phyloP scores from a whole-genome alignment of 768 basidiomycete species.

The Amyloporia xantha region DNA sequence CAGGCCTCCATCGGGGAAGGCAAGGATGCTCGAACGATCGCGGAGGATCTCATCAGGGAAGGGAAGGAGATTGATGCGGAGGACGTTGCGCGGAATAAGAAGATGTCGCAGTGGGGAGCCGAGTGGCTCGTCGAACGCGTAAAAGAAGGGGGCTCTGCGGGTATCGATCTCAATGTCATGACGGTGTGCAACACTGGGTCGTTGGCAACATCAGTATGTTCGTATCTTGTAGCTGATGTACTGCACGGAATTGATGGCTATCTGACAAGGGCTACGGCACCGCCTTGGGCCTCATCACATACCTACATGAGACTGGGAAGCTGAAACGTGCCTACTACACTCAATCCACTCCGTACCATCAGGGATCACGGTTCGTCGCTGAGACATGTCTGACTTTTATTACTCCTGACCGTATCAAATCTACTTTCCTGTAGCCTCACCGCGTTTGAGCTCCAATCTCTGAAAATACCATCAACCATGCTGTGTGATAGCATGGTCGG shows the following conservation, averaged over 20 bases:
- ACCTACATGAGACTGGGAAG: conserved; percentile 72
- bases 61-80: conserved; percentile 74
- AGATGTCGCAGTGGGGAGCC: conserved; percentile 80
- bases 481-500: conserved; percentile 98
- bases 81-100: conserved; percentile 80
- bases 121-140: conserved; percentile 69
- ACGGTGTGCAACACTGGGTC: conserved; percentile 98
- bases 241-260: no score
- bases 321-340: conserved; percentile 86
- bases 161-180: conserved; percentile 64
- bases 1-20: conserved; percentile 29
- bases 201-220: conserved; percentile 84
- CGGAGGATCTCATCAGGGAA: conserved; percentile 57
- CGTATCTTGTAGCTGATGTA: no score
- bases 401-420: background rate
- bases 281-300: conserved; percentile 88
- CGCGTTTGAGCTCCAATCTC: conserved; percentile 79
- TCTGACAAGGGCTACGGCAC: conserved; percentile 98
- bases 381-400: no score
- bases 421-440: conserved; percentile 63
- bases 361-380: conserved; percentile 75
- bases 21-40: conserved; percentile 37
- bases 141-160: conserved; percentile 32
- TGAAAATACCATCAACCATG: conserved; percentile 85
- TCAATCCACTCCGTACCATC: conserved; percentile 91